Evolutionary conservation across 2,329 filamentous ascomycete species (phyloP), one percentile per base, ranked within the genome.

Genomic region (Aspergillus amoenus): DNA sequence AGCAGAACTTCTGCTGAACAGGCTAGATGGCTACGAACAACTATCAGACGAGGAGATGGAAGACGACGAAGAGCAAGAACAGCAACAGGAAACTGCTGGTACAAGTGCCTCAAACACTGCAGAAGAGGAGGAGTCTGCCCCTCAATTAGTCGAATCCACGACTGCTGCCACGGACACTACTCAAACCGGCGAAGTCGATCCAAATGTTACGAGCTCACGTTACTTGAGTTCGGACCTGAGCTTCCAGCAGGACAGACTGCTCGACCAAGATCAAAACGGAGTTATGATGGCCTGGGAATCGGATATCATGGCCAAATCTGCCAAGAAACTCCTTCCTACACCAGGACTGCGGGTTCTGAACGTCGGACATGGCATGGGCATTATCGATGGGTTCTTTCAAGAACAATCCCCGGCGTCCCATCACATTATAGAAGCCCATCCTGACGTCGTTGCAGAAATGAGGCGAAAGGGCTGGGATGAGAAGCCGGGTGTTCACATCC

Each of bases 231-330:
- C 87, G 0, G 78, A 81, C 24, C 79, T 91, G 21, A 86, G 82
- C 13, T 88, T 89, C 73, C 80, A 82, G 48, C 78, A 83, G 56
- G 82, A 82, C 61, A 88, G 88, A 58, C 82, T 94, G 2, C 81
- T 94, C 6, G 90, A 94, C 69, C 81, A 84, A 3, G 84, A 86
- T 62, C 82, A 86, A 60, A 96, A 96, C 71, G 91, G 90, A 52
- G 90, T 96, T 45, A 96, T 96, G 91, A 96, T 96, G 91, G 83
- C 87, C 40, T 96, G 91, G 91, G 91, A 96, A 74, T 89, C 87
- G 2, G 85, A 87, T 62, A 94, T 96, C 66, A 96, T 96, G 91
- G 83, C 84, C 58, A 82, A 84, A 50, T 91, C 89, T 54, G 90
- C 91, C 45, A 82, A 87, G 60, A 82, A 84, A 13, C 79, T 95